Evolutionary conservation across 2,329 filamentous ascomycete genomes (phyloP), one percentile per base, ranked within the genome.

Genomic region (Lecanicillium sp.): DNA sequence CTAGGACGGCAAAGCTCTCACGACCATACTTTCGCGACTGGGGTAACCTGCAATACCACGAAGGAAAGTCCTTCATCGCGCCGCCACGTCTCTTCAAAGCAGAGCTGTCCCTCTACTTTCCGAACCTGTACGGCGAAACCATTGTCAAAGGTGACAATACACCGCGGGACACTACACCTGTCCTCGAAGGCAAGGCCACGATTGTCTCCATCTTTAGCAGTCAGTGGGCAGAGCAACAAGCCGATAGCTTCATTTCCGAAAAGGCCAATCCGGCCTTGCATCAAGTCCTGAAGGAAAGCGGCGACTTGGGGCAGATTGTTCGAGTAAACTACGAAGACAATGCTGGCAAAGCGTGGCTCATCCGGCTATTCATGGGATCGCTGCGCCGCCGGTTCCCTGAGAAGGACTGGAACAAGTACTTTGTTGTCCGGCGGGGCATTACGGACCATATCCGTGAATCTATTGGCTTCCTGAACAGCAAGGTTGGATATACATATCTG

Each of bases 11-110:
- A 48, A 79, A 87, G 58, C 81, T 94, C 54, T 70, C 81, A 15
- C 85, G 85, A 42, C 89, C 90, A 3, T 98, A 98, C 63, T 98
- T 95, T 67, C 84, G 88, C 59, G 90, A 98, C 70, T 95, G 88
- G 84, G 78, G 77, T 43, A 92, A 94, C 63, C 75, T 95, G 60
- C 71, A 72, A 37, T 74, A 81, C 48, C 81, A 92, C 63, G 78
- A 88, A 51, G 92, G 92, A 53, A 98, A 98, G 63, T 87, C 87
- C 17, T 98, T 95, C 64, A 68, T 90, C 37, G 80, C 87, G 15
- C 90, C 90, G 28, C 78, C 84, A 4, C 73, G 83, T n/a, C 73
- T 90, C 35, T 96, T 96, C 71, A 83, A 80, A 53, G 73, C 73
- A 47, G 85, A 94, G 29, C 73, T 80, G 37, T 83, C 90, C 5